phyloP scores from a whole-genome alignment of 345 rosid species.

The Aquilaria malaccensis region DNA sequence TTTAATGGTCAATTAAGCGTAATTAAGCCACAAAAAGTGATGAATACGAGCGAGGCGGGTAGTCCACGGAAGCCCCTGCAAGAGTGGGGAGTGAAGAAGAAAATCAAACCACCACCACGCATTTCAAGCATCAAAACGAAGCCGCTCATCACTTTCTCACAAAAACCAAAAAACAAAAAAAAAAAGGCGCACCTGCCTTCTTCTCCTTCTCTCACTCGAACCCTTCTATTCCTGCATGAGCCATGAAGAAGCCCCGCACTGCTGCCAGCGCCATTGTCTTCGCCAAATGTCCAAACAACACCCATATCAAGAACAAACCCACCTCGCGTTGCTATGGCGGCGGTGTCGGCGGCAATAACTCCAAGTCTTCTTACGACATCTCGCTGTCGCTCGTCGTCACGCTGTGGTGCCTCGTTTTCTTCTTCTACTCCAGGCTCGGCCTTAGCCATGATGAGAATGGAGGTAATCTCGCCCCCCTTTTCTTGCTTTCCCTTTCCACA shows the following conservation, averaged over 20 bases:
- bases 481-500: background rate
- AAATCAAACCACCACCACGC: too few species aligned
- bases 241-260: constrained; percentile 34
- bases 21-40: too few species aligned
- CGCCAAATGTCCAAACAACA: constrained; percentile 19
- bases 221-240: constrained; percentile 10
- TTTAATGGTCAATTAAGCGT: too few species aligned
- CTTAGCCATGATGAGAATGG: constrained; percentile 48
- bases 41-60: too few species aligned
- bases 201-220: constrained; percentile 4
- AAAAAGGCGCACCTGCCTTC: background rate
- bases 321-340: background rate
- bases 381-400: constrained; percentile 50
- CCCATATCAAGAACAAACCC: constrained; percentile 1
- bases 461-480: constrained; percentile 27
- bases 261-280: constrained; percentile 9
- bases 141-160: too few species aligned
- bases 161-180: background rate
- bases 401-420: constrained; percentile 62
- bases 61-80: too few species aligned
- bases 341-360: background rate
- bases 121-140: constrained; percentile 1
- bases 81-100: too few species aligned
- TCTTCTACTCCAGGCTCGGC: constrained; percentile 53
- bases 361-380: constrained; percentile 32